Evolutionary conservation across 768 basidiomycete species (phyloP).

Genomic region (Trametes gibbosa): DNA sequence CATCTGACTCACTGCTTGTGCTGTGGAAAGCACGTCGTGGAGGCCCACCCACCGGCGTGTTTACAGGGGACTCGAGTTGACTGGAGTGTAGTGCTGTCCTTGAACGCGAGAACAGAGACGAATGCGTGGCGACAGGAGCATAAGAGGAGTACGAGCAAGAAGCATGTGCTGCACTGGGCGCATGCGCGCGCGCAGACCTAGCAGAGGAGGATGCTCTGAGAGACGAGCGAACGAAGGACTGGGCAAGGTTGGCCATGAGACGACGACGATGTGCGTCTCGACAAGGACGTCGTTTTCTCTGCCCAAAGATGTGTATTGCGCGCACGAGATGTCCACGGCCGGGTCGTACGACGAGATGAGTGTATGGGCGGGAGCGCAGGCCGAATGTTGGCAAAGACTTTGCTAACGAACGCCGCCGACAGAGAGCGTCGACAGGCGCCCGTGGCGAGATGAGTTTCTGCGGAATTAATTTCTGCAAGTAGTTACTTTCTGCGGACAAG

Average conservation of each 20-base stretch:
- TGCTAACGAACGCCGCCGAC: too few relatives aligned
- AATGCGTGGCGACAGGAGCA: neutral
- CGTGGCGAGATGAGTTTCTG: too few relatives aligned
- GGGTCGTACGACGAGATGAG: too few relatives aligned
- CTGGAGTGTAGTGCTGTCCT: neutral
- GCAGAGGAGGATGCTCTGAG: neutral
- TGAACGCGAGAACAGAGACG: neutral
- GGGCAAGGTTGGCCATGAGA: conserved; percentile 3
- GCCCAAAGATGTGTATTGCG: too few relatives aligned
- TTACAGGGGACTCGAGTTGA: neutral
- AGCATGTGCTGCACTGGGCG: neutral
- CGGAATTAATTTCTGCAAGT: too few relatives aligned
- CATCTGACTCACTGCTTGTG: neutral
- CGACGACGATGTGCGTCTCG: neutral
- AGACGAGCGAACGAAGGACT: neutral
- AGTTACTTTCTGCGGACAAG: too few relatives aligned
- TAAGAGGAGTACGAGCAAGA: neutral
- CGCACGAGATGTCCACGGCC: too few relatives aligned
- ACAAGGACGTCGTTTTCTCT: too few relatives aligned
- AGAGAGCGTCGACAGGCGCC: too few relatives aligned
- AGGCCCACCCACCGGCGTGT: neutral
- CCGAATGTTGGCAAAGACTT: too few relatives aligned
- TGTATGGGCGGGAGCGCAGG: too few relatives aligned
- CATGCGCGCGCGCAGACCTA: neutral
- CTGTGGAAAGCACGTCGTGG: conserved; percentile 6